Percentiles rank a stretch among this genome's conserved stretches.
These are phyloP conservation scores for Wickerhamomyces subpelliculosus DNA, from an alignment of 805 yeast species.

Conservation along the genomic window DNA sequence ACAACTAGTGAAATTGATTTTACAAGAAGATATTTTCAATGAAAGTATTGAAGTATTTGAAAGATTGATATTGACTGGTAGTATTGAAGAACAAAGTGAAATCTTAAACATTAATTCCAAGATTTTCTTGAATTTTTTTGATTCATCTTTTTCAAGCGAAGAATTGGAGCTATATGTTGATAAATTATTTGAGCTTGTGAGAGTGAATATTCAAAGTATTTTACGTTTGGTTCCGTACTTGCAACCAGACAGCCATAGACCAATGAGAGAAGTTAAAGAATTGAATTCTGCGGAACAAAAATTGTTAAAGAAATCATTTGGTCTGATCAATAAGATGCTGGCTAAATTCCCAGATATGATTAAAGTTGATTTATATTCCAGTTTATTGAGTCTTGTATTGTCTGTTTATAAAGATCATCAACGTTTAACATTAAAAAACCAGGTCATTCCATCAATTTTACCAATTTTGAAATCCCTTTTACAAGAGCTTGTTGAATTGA, in stretches of 20 bases:
- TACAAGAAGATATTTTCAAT: conserved; percentile 59
- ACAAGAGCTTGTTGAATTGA: conserved; percentile 25
- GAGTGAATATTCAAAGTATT: conserved; percentile 61
- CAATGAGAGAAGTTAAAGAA: conserved; percentile 1
- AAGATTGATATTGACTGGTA: conserved; percentile 54
- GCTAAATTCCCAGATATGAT: conserved; percentile 61
- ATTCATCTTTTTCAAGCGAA: conserved; percentile 26
- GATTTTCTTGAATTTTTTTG: conserved; percentile 42
- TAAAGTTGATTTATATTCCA: conserved; percentile 62
- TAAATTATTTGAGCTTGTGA: conserved; percentile 72
- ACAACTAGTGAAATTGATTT: conserved; percentile 50
- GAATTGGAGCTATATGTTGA: conserved; percentile 55
- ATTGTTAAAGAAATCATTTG: conserved; percentile 42
- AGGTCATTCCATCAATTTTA: conserved; percentile 44
- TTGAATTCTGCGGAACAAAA: conserved; percentile 25
- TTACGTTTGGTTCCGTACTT: conserved; percentile 45
- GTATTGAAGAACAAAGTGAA: conserved; percentile 36
- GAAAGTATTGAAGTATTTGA: conserved; percentile 76
- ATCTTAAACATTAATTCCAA: conserved; percentile 52
- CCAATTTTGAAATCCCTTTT: conserved; percentile 44
- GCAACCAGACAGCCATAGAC: not conserved
- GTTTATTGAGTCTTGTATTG: conserved; percentile 58
- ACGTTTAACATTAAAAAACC: conserved; percentile 22
- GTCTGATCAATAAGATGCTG: conserved; percentile 54
- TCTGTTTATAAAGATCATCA: conserved; percentile 39